Evolutionary conservation across 345 rosid species (phyloP).

Genomic region (Orychophragmus violaceus): DNA sequence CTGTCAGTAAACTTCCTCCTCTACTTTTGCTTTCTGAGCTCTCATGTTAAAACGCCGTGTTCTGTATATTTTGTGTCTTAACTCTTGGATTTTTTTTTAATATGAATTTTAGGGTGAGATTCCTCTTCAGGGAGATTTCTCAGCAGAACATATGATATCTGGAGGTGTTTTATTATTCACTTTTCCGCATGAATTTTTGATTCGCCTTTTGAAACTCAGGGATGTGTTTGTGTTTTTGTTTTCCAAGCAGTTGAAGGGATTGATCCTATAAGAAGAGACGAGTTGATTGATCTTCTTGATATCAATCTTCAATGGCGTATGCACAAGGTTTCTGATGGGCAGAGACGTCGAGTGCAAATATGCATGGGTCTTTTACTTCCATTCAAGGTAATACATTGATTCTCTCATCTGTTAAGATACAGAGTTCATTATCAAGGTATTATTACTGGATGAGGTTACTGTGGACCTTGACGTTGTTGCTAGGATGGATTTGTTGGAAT

Average conservation of each 20-base stretch:
- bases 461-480: constrained; percentile 96
- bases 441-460: constrained; percentile 89
- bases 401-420: not conserved
- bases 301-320: constrained; percentile 92
- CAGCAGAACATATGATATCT: constrained; percentile 94
- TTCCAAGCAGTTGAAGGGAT: constrained; percentile 86
- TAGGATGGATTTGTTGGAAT: constrained; percentile 83
- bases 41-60: not conserved
- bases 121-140: constrained; percentile 98
- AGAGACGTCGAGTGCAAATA: constrained; percentile 91
- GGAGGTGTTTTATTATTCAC: constrained; percentile 53
- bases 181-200: not conserved
- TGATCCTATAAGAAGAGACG: constrained; percentile 81
- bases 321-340: constrained; percentile 99
- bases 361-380: constrained; percentile 98
- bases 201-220: not conserved
- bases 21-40: not conserved
- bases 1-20: constrained; percentile 45
- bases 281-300: constrained; percentile 86
- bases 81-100: not conserved
- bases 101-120: constrained; percentile 58
- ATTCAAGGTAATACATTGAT: constrained; percentile 51
- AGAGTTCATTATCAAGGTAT: constrained; percentile 40
- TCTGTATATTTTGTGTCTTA: not conserved
- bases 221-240: not conserved